Base-by-base conservation (phyloP, 2,329 filamentous ascomycete species). In the Ilyonectria robusta region DNA sequence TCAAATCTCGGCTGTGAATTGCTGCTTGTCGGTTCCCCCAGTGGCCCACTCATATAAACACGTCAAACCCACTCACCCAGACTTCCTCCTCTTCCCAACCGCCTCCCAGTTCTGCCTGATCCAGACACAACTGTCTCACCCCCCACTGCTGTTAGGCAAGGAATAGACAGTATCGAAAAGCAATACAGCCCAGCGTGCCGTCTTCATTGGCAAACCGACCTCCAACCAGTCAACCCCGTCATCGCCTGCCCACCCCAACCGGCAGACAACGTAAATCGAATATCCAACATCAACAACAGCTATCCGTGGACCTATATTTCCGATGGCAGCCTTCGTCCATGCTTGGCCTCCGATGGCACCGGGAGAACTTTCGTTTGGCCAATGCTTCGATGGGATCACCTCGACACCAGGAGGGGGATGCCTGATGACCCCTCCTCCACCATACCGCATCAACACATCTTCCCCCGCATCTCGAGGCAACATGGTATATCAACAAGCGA, bases 381-480 rank as follows among this genome's bases (percentile, higher is more conserved):
- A 62, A 48, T 56, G 51, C 40, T 59, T 62, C 13, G 62, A 68
- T 33, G 62, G 40, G 19, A 40, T 55, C 23, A 37, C 47, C 13
- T 58, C 50, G 42, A 64, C 65, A 9, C 66, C 66, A 19, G 53
- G 47, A n/a, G 33, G 66, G 11, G 69, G 65, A 40, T 72, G 71
- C 51, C 46, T 68, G n/a, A 70, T 70, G 64, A 69, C 68, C 21
- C 65, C 71, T 46, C 67, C 72, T 46, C 67, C 72, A 42, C 62
- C 74, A 13, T 71, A 72, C 53, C 69, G 62, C n/a, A 70, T 71
- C 46, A 62, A 66, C 62, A 72, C 67, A 35, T 71, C 68, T 15
- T 75, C 74, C 13, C 74, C 71, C 47, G 57, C 65, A 53, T 59
- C 62, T 42, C 70, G 67, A 66, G 67, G 55, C 40, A 70, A 66